Base-by-base conservation (phyloP, 1,284 basidiomycete species). In the Microbotryomycetes sp. region DNA sequence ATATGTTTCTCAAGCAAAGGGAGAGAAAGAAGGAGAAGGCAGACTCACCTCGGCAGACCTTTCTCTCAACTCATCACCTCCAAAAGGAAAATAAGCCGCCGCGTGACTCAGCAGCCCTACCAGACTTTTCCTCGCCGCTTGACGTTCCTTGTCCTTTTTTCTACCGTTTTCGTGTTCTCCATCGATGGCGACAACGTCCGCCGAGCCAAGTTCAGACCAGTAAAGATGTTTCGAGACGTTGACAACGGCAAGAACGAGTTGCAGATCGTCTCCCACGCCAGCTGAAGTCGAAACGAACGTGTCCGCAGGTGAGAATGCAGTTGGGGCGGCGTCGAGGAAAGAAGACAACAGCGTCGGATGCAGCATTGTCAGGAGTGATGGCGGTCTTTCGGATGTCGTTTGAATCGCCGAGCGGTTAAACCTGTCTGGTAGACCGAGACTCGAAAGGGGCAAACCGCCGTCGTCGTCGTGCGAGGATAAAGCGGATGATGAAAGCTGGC, bases 1-100 rank as follows among this genome's bases (percentile, higher is more conserved):
- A n/a, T n/a, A n/a, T n/a, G n/a, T n/a, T n/a, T n/a, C n/a, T n/a
- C n/a, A n/a, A n/a, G n/a, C n/a, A n/a, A n/a, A n/a, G n/a, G n/a
- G n/a, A n/a, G n/a, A n/a, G n/a, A n/a, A n/a, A n/a, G n/a, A n/a
- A n/a, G n/a, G n/a, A n/a, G n/a, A n/a, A n/a, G n/a, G n/a, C n/a
- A n/a, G 27, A 51, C 50, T 1, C 9, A 50, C 47, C 47, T 57
- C 55, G 13, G 26, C 48, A 9, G 30, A 26, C 24, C 55, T 47
- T 16, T 41, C 60, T 3, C 52, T 54, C 15, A 9, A 45, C 27
- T 70, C 73, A 62, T 70, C 74, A 23, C 76, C 71, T 27, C 75
- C 79, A 74, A 89, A 91, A 1, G 91, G 91, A 73, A 96, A 94
- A 76, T 91, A 91, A 2, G 84, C 80, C 2, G 83, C 76, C 81